Evolutionary conservation across 345 rosid genomes (phyloP).

Genomic region (Eucalyptus caleyi): DNA sequence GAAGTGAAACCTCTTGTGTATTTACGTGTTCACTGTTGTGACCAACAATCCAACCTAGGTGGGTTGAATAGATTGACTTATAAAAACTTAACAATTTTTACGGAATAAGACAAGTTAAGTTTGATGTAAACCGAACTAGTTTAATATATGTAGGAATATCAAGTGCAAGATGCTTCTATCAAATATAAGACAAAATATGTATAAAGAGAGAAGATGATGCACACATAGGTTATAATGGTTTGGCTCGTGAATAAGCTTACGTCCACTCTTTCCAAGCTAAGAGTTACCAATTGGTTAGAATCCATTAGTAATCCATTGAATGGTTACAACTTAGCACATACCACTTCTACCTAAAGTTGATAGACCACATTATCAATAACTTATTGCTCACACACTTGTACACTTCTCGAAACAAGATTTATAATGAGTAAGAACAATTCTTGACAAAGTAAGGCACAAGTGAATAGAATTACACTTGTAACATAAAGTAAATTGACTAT

Average conservation of each 20-base stretch:
- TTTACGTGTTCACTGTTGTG: not conserved
- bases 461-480: not conserved
- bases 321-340: not conserved
- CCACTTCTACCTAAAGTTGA: not conserved
- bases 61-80: not conserved
- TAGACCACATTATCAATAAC: not conserved
- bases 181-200: not conserved
- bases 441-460: not conserved
- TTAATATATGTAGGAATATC: not conserved
- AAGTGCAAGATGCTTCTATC: not conserved
- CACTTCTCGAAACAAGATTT: not conserved
- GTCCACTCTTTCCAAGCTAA: rapidly evolving
- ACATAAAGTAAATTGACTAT: not conserved
- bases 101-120: not conserved
- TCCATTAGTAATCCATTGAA: not conserved
- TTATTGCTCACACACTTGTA: not conserved
- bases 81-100: not conserved
- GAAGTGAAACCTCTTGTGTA: not conserved
- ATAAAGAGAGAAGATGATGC: not conserved
- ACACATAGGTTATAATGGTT: not conserved
- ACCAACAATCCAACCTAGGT: not conserved
- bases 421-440: not conserved
- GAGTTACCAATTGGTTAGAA: rapidly evolving
- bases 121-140: not conserved
- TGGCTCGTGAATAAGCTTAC: rapidly evolving